phyloP scores from a whole-genome alignment of 176 grass and related monocot species.

The Musa beccarii region DNA sequence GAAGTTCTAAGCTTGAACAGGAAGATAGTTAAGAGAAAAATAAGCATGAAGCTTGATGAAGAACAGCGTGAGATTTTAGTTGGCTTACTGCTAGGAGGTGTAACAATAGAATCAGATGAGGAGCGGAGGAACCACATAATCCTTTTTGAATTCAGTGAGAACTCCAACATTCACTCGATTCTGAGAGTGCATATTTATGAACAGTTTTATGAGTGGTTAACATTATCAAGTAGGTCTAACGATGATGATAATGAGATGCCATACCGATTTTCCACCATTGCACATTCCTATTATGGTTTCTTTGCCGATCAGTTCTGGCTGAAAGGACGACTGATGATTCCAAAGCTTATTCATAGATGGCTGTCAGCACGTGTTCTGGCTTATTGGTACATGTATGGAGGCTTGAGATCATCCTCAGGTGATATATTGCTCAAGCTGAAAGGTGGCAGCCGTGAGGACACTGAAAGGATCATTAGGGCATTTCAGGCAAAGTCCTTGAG shows the following conservation, averaged over 20 bases:
- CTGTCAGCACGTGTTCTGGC: conserved; percentile 73
- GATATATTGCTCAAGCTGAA: conserved; percentile 79
- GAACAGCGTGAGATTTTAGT: conserved; percentile 96
- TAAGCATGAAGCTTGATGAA: conserved; percentile 65
- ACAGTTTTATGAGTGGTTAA: conserved; percentile 78
- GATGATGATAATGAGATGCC: conserved; percentile 51
- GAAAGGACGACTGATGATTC: conserved; percentile 46
- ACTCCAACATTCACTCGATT: conserved; percentile 51
- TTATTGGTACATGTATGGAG: conserved; percentile 97
- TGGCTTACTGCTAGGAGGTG: conserved; percentile 77
- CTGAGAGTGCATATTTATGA: conserved; percentile 79
- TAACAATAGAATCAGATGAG: conserved; percentile 53
- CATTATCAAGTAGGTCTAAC: conserved; percentile 44
- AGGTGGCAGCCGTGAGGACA: conserved; percentile 42
- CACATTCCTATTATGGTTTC: conserved; percentile 75
- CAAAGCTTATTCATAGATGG: conserved; percentile 89
- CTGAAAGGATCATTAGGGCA: conserved; percentile 62
- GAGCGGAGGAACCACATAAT: conserved; percentile 44
- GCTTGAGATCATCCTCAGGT: conserved; percentile 59
- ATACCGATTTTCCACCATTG: conserved; percentile 55
- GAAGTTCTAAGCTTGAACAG: conserved; percentile 48
- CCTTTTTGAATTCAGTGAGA: conserved; percentile 60
- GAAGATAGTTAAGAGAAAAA: conserved; percentile 54
- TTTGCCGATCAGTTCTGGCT: conserved; percentile 74
- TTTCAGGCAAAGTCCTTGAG: conserved; percentile 41